phyloP scores from a whole-genome alignment of 1,284 basidiomycete species.

The Cryptococcus sp. region DNA sequence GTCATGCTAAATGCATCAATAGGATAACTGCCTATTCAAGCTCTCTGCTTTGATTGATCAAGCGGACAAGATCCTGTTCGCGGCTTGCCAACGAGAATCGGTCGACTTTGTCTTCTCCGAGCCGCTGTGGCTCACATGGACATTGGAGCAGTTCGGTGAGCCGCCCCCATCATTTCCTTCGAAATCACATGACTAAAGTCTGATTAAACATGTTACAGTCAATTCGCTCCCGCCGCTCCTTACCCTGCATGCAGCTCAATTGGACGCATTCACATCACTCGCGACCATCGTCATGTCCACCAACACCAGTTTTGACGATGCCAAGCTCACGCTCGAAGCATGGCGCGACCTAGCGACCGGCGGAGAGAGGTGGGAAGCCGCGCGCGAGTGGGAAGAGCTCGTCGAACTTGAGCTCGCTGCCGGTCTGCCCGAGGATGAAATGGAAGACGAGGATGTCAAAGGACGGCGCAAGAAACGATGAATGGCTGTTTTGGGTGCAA shows the following conservation, averaged over 20 bases:
- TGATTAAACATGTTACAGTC: conserved; percentile 25
- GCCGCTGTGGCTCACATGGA: conserved; percentile 49
- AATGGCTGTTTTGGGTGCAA: not conserved
- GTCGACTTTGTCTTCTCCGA: conserved; percentile 37
- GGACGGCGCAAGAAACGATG: conserved; percentile 23
- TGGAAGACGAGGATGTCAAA: conserved; percentile 22
- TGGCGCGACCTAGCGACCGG: conserved; percentile 41
- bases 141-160: conserved; percentile 45
- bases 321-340: conserved; percentile 39
- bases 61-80: conserved; percentile 45
- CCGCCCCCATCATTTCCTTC: not conserved
- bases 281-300: conserved; percentile 26
- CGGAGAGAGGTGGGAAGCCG: conserved; percentile 38
- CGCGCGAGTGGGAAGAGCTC: conserved; percentile 48
- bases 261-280: conserved; percentile 26
- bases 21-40: conserved; percentile 43
- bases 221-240: conserved; percentile 40
- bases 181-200: not conserved
- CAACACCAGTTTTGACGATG: conserved; percentile 40
- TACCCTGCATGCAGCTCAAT: conserved; percentile 35
- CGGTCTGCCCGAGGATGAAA: conserved; percentile 23
- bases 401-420: conserved; percentile 35
- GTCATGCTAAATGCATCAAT: not conserved
- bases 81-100: conserved; percentile 33
- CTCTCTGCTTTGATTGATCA: conserved; percentile 39